Percentiles rank a stretch among this genome's conserved stretches.
phyloP scores from a whole-genome alignment of 305 asterid species.

The Solanum hybrid region DNA sequence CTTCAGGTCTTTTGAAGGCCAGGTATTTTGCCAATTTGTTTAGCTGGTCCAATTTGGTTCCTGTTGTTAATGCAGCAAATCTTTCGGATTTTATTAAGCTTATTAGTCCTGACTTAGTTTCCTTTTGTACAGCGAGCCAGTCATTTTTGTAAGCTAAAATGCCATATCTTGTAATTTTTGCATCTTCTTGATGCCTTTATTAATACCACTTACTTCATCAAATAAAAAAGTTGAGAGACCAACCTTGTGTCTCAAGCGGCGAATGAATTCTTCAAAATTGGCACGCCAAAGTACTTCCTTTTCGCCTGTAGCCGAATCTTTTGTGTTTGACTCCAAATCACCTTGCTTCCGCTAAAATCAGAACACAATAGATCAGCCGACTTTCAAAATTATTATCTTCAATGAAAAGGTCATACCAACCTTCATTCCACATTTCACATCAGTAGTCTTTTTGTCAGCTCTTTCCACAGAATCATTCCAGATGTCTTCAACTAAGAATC shows the following conservation, averaged over 20 bases:
- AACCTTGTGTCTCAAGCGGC: conserved; percentile 63
- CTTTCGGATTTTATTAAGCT: background rate
- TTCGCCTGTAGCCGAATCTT: conserved; percentile 20
- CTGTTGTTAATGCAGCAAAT: background rate
- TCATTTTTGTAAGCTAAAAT: background rate
- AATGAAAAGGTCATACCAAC: conserved; percentile 26
- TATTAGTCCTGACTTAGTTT: background rate
- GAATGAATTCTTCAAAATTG: conserved; percentile 66
- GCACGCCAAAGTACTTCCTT: conserved; percentile 83
- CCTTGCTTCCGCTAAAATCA: conserved; percentile 44
- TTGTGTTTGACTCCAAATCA: conserved; percentile 34
- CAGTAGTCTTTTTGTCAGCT: conserved; percentile 22
- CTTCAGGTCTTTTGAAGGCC: background rate
- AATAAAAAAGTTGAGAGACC: background rate
- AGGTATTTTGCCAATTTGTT: background rate
- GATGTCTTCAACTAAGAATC: conserved; percentile 50
- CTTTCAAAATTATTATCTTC: conserved; percentile 7
- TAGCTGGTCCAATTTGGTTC: background rate
- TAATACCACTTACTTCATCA: background rate
- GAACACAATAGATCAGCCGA: conserved; percentile 10
- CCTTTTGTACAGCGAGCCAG: background rate
- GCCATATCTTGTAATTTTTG: background rate
- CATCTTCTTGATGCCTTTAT: background rate
- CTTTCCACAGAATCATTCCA: conserved; percentile 32
- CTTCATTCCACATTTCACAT: conserved; percentile 41